Percentiles rank a stretch among this genome's conserved stretches.
phyloP scores from a whole-genome alignment of 768 basidiomycete genomes.

The Russula sp. region DNA sequence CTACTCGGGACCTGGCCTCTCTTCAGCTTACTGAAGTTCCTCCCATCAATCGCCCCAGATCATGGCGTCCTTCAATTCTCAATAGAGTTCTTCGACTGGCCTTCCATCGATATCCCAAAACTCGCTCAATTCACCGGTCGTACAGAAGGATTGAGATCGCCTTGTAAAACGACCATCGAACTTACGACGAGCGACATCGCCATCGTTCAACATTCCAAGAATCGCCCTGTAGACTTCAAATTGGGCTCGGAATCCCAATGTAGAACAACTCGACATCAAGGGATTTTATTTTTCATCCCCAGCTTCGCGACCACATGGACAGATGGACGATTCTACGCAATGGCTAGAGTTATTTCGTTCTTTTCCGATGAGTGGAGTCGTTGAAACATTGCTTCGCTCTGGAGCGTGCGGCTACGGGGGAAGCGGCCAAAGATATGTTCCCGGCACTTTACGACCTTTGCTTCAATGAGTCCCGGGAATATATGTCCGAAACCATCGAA shows the following conservation, averaged over 20 bases:
- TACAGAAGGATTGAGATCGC: background rate
- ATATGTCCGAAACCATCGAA: background rate
- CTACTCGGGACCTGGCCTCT: slow-evolving; percentile 7
- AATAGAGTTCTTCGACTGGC: slow-evolving; percentile 1
- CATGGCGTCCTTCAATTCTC: background rate
- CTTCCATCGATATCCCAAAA: background rate
- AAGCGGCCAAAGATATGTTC: background rate
- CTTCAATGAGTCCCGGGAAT: slow-evolving; percentile 1
- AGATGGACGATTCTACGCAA: background rate
- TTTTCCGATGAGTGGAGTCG: background rate
- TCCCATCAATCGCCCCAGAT: background rate
- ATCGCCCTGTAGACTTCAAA: background rate
- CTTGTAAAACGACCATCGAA: background rate
- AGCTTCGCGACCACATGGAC: background rate
- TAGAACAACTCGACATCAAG: slow-evolving; percentile 8
- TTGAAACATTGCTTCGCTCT: slow-evolving; percentile 2
- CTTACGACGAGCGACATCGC: background rate
- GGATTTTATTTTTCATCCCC: background rate
- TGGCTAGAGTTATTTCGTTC: slow-evolving; percentile 4
- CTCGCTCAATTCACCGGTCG: slow-evolving; percentile 13
- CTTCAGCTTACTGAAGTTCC: slow-evolving; percentile 5
- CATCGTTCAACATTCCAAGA: background rate
- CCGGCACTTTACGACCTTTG: slow-evolving; percentile 1
- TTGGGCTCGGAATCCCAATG: background rate
- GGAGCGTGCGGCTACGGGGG: background rate